A percentile compares a stretch with the other conserved stretches of the same genome.
Conservation (phyloP, 805 yeast species). For the Pichia rugopelliculosa region DNA sequence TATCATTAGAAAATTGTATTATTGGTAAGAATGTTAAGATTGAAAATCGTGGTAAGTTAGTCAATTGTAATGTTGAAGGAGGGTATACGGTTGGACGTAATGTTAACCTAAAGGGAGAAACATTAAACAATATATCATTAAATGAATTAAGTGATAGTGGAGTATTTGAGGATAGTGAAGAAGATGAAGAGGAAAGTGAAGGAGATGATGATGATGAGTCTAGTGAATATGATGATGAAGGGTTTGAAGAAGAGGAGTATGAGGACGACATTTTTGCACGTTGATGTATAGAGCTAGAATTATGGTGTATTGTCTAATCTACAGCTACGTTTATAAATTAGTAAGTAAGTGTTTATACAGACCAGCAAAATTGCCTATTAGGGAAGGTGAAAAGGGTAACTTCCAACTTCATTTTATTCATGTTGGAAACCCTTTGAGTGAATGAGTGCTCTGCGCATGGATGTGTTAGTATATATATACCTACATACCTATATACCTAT, state of each 20-base stretch:
- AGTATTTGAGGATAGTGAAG: slow-evolving; percentile 20
- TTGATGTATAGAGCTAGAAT: background rate
- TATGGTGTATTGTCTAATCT: too few relatives aligned
- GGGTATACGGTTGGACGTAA: slow-evolving; percentile 58
- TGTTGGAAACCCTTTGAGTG: too few relatives aligned
- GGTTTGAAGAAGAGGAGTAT: slow-evolving; percentile 46
- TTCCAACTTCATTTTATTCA: too few relatives aligned
- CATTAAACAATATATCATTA: slow-evolving; percentile 30
- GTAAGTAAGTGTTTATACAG: too few relatives aligned
- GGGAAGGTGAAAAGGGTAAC: too few relatives aligned
- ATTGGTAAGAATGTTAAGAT: slow-evolving; percentile 66
- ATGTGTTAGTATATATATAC: too few relatives aligned
- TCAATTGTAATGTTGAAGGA: slow-evolving; percentile 83
- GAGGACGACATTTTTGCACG: slow-evolving; percentile 35
- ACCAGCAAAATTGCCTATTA: too few relatives aligned
- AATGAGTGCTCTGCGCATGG: too few relatives aligned
- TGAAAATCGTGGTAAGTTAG: slow-evolving; percentile 55
- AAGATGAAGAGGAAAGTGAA: slow-evolving; percentile 28
- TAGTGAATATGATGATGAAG: slow-evolving; percentile 47
- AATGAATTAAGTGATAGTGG: slow-evolving; percentile 24
- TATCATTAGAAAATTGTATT: slow-evolving; percentile 74
- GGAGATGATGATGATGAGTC: slow-evolving; percentile 29
- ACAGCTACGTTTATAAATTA: too few relatives aligned
- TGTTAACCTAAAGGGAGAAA: slow-evolving; percentile 35
- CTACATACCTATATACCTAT: too few relatives aligned